Conservation (phyloP, 345 rosid species). For the Psidium friedrichsthalianum region DNA sequence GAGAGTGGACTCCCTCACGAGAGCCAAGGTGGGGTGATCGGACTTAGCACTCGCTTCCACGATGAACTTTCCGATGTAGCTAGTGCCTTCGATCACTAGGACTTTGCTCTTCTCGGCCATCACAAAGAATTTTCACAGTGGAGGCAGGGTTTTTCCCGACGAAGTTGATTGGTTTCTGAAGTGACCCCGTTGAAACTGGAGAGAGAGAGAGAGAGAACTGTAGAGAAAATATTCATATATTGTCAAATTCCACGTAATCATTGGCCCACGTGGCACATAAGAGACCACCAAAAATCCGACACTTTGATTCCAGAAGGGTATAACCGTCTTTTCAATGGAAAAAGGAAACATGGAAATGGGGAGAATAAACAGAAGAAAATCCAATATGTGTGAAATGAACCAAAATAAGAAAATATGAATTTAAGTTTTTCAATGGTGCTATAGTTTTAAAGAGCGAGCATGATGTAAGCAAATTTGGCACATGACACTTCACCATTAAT, state of each 20-base stretch:
- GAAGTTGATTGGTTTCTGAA: too few relatives aligned
- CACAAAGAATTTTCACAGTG: background rate
- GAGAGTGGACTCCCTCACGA: conserved; percentile 2
- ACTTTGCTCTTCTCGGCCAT: conserved; percentile 5
- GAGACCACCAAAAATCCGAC: too few relatives aligned
- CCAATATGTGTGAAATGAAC: too few relatives aligned
- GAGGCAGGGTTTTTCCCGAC: background rate
- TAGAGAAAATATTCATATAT: too few relatives aligned
- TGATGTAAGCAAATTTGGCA: background rate
- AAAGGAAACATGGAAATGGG: too few relatives aligned
- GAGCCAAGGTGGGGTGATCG: conserved; percentile 5
- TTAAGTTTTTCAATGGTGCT: background rate
- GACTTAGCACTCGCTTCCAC: conserved; percentile 1
- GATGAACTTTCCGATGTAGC: conserved; percentile 9
- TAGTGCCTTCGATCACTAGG: conserved; percentile 4
- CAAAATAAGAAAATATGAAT: background rate
- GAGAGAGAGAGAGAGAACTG: too few relatives aligned
- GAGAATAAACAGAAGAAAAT: background rate
- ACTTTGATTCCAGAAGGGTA: background rate
- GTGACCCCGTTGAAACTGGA: too few relatives aligned
- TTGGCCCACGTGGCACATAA: too few relatives aligned
- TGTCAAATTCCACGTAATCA: too few relatives aligned
- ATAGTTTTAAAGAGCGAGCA: background rate
- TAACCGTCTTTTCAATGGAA: background rate
- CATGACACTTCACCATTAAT: background rate